A percentile compares a stretch with the other conserved stretches of the same genome.
phyloP scores from a whole-genome alignment of 768 basidiomycete genomes.

The Leucogyrophana mollusca region DNA sequence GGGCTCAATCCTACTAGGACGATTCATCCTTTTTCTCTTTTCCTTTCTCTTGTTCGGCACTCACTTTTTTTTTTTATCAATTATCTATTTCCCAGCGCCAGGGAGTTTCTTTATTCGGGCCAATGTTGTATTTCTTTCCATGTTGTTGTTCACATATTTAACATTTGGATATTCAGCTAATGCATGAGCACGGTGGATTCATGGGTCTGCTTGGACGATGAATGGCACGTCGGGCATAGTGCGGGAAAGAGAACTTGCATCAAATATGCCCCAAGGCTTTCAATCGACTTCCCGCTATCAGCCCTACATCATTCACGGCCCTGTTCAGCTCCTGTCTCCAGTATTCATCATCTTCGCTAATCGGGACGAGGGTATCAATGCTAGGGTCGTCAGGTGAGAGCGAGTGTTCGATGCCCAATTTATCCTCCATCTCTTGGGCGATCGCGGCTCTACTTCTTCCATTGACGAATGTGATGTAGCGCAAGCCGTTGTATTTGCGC shows the following conservation, averaged over 20 bases:
- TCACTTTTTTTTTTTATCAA: conserved; percentile 8
- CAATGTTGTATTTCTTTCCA: conserved; percentile 26
- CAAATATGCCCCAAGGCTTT: conserved; percentile 30
- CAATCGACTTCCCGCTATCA: conserved; percentile 74
- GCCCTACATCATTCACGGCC: conserved; percentile 70
- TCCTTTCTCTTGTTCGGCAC: conserved; percentile 23
- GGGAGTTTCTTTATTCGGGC: conserved; percentile 15
- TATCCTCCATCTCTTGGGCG: conserved; percentile 76
- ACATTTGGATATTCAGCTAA: too few relatives aligned
- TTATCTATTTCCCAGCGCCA: conserved; percentile 27
- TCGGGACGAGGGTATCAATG: conserved; percentile 33
- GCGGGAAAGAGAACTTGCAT: conserved; percentile 13
- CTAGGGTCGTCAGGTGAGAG: conserved; percentile 41
- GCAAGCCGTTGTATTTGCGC: conserved; percentile 64
- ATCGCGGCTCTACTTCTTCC: conserved; percentile 72
- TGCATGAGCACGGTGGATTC: too few relatives aligned
- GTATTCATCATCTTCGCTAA: conserved; percentile 38
- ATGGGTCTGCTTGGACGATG: background rate
- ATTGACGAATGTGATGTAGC: conserved; percentile 93
- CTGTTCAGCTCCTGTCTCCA: conserved; percentile 73
- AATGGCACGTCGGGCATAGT: background rate
- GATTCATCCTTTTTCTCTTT: background rate
- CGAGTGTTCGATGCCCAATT: conserved; percentile 52
- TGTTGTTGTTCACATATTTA: background rate
- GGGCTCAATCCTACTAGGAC: conserved; percentile 10